A percentile compares a stretch with the other conserved stretches of the same genome.
phyloP scores from a whole-genome alignment of 352 stramenopile species.

The Phytophthora niederhauseri region DNA sequence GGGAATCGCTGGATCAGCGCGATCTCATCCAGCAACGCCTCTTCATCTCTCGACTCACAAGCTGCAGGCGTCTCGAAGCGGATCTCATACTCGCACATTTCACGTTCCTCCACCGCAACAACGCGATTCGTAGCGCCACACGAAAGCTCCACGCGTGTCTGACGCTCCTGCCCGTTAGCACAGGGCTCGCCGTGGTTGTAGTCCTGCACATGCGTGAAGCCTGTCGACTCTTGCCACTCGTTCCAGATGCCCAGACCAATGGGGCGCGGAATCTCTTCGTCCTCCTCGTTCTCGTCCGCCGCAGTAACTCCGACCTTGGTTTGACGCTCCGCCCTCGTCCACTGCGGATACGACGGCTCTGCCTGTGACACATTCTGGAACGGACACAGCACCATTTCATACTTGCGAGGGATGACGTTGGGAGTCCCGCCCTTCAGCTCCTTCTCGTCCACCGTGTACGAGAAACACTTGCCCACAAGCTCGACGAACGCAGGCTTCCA shows the following conservation, averaged over 20 bases:
- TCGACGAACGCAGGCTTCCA: slow-evolving; percentile 59
- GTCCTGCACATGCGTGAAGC: slow-evolving; percentile 41
- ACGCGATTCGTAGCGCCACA: slow-evolving; percentile 83
- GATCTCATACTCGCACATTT: slow-evolving; percentile 93
- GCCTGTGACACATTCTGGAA: slow-evolving; percentile 86
- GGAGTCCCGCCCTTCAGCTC: slow-evolving; percentile 74
- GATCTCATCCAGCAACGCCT: slow-evolving; percentile 28
- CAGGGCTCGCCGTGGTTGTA: slow-evolving; percentile 89
- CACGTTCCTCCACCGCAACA: slow-evolving; percentile 87
- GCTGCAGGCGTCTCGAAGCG: slow-evolving; percentile 75
- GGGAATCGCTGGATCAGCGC: slow-evolving; percentile 14
- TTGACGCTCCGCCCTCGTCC: slow-evolving; percentile 55
- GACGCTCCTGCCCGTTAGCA: slow-evolving; percentile 80
- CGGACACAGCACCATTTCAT: slow-evolving; percentile 70
- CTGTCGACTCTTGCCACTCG: slow-evolving; percentile 50
- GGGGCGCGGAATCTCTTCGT: slow-evolving; percentile 34
- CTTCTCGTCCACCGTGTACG: slow-evolving; percentile 70
- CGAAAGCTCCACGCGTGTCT: slow-evolving; percentile 70
- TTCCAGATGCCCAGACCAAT: slow-evolving; percentile 74
- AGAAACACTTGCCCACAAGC: slow-evolving; percentile 72
- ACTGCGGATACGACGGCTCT: slow-evolving; percentile 61
- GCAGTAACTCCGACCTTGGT: slow-evolving; percentile 36
- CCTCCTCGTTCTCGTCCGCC: slow-evolving; percentile 19
- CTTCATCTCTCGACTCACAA: slow-evolving; percentile 41
- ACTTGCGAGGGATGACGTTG: slow-evolving; percentile 75